A percentile compares a stretch with the other conserved stretches of the same genome.
Evolutionary conservation across 306 rosid species (phyloP).

Genomic region (Gastrolobium bilobum): DNA sequence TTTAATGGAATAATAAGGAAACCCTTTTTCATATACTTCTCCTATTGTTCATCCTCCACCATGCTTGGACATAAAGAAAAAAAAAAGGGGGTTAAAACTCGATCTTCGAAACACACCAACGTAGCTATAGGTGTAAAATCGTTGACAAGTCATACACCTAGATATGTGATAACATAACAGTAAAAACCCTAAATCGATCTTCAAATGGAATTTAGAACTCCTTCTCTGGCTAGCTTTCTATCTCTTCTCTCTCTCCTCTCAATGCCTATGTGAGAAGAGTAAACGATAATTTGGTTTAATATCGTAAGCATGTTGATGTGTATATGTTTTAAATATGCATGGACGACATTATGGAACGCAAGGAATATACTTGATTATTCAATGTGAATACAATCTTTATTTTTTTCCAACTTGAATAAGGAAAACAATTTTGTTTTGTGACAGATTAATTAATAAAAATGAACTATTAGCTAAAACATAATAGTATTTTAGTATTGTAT

Average conservation of each 20-base stretch:
- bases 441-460: conserved; percentile 1
- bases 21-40: conserved; percentile 36
- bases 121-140: neutral
- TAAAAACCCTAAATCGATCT: conserved; percentile 44
- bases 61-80: conserved; percentile 27
- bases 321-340: conserved; percentile 48
- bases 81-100: conserved; percentile 12
- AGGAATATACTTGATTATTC: conserved; percentile 47
- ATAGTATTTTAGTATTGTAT: conserved; percentile 31
- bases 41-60: conserved; percentile 32
- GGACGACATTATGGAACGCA: conserved; percentile 40
- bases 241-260: conserved; percentile 17
- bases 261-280: conserved; percentile 40
- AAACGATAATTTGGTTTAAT: conserved; percentile 42
- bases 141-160: conserved; percentile 19
- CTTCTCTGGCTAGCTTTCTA: conserved; percentile 28
- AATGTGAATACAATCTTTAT: conserved; percentile 53
- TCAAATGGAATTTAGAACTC: conserved; percentile 41
- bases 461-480: neutral
- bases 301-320: conserved; percentile 29
- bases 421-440: conserved; percentile 7
- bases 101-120: conserved; percentile 33
- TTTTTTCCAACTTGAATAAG: conserved; percentile 46
- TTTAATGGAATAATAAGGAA: conserved; percentile 30
- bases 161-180: conserved; percentile 3